Base-by-base conservation (phyloP, 371 early-diverging fungal genomes). In the Dinochytrium kinnereticum region DNA sequence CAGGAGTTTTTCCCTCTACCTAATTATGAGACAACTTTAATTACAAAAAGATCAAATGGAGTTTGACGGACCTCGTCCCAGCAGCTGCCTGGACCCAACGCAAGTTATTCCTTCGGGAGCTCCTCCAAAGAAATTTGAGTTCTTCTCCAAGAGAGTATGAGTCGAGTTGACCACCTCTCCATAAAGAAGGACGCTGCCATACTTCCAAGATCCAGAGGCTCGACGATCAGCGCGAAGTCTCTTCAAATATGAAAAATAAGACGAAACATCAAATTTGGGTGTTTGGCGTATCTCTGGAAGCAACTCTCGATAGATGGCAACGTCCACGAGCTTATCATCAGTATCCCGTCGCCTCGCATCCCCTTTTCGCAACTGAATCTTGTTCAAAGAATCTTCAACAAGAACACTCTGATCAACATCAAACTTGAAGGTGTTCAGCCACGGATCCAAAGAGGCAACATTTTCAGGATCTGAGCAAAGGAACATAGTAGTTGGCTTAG, bases 1-100 rank as follows among this genome's bases (percentile, higher is more conserved):
- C 98, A 98, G 0, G 93, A 86, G 78, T 97, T 97, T 33, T 90
- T 85, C 3, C 97, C 97, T 28, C 98, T 91, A 1, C 94, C 94
- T 74, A 66, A 40, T 39, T 1, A 73, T 37, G n/a, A n/a, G n/a
- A n/a, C n/a, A 33, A 3, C 19, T 64, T 19, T 34, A 34, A 24
- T 64, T 15, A 3, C n/a, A 50, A 39, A 7, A 2, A 69, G 50
- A 39, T 71, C 36, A 70, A 31, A 59, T 1, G 34, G 33, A 15
- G 44, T 2, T 1, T 26, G 36, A 34, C 5, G 61, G 15, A 88
- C 91, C 91, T 76, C 92, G 85, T 13, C 95, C 97, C 24, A 91
- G 82, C 2, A 91, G 78, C 78, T 98, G 97, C 30, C 88, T 84
- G 1, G 91, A 86, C 0, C 92, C 95, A n/a, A 93, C 80, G 59